A percentile compares a stretch with the other conserved stretches of the same genome.
phyloP scores from a whole-genome alignment of 495 filamentous ascomycete species.

The Aspergillus coremiiformis region DNA sequence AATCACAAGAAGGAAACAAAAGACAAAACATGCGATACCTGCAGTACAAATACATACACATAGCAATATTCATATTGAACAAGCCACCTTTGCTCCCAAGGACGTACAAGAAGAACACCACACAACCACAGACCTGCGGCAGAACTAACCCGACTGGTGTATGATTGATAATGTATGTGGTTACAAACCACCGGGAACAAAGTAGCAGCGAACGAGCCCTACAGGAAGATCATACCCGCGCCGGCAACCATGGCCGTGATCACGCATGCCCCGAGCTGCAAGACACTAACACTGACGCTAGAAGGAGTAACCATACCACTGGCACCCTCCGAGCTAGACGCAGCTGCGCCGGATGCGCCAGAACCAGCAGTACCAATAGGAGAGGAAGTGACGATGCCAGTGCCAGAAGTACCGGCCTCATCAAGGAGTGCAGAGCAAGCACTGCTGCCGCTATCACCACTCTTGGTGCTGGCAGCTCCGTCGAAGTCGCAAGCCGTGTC shows the following conservation, averaged over 20 bases:
- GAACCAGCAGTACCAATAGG: constrained; percentile 37
- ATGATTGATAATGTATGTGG: not conserved
- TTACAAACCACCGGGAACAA: not conserved
- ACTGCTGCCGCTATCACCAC: constrained; percentile 40
- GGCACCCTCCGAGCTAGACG: constrained; percentile 8
- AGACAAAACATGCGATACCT: too few relatives aligned
- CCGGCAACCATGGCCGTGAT: constrained; percentile 58
- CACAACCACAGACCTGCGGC: not conserved
- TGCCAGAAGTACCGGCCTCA: constrained; percentile 55
- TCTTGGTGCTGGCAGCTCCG: constrained; percentile 51
- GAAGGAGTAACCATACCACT: constrained; percentile 20
- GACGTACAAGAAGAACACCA: not conserved
- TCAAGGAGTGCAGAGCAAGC: constrained; percentile 47
- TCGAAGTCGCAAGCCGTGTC: constrained; percentile 68
- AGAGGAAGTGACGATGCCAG: constrained; percentile 51
- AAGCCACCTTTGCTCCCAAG: not conserved
- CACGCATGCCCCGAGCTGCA: constrained; percentile 59
- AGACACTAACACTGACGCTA: constrained; percentile 49
- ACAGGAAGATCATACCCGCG: constrained; percentile 64
- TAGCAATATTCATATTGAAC: too few relatives aligned
- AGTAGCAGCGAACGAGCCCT: constrained; percentile 16
- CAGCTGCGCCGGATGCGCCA: constrained; percentile 10
- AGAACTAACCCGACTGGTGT: not conserved
- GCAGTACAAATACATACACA: not conserved
- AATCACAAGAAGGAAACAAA: too few relatives aligned